Evolutionary conservation across 169 alveolate genomes (phyloP).

Genomic region (Eimeria zaria): DNA sequence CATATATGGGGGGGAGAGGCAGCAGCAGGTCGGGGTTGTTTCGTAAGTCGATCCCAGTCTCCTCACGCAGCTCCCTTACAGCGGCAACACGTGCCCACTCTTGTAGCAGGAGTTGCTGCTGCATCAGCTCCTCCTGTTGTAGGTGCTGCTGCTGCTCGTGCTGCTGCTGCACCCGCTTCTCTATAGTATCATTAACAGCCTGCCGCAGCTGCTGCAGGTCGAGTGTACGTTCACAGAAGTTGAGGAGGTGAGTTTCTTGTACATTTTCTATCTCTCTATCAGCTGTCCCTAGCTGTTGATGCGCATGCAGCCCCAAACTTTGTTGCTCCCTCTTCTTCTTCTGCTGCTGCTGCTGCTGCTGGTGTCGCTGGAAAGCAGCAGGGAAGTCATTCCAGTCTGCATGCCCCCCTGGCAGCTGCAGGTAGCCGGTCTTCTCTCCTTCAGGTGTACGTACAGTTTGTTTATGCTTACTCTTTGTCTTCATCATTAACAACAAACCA

Average conservation of each 20-base stretch:
- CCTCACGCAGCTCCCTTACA: neutral
- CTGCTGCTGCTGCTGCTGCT: conserved; percentile 39
- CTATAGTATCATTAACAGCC: neutral
- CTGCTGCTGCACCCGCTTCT: conserved; percentile 36
- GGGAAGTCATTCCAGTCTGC: neutral
- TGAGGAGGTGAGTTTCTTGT: neutral
- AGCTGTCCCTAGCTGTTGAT: too few relatives aligned
- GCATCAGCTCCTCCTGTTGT: conserved; percentile 4
- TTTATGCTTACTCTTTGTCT: neutral
- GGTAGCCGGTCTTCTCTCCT: conserved; percentile 15
- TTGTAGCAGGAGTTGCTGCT: conserved; percentile 18
- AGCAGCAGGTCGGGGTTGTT: neutral
- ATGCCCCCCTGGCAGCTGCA: conserved; percentile 26
- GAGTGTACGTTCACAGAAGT: neutral
- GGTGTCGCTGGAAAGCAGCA: neutral
- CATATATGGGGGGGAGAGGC: neutral
- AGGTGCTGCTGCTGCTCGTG: conserved; percentile 22
- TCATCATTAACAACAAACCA: neutral
- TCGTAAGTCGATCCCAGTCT: neutral
- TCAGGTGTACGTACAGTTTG: neutral
- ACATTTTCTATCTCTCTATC: neutral
- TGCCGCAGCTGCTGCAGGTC: conserved; percentile 5
- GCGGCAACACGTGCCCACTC: conserved; percentile 51
- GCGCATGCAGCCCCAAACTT: neutral
- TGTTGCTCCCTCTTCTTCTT: neutral